These are phyloP conservation scores for Alliaria petiolata DNA, from an alignment of 345 rosid species.

Conservation along the genomic window DNA sequence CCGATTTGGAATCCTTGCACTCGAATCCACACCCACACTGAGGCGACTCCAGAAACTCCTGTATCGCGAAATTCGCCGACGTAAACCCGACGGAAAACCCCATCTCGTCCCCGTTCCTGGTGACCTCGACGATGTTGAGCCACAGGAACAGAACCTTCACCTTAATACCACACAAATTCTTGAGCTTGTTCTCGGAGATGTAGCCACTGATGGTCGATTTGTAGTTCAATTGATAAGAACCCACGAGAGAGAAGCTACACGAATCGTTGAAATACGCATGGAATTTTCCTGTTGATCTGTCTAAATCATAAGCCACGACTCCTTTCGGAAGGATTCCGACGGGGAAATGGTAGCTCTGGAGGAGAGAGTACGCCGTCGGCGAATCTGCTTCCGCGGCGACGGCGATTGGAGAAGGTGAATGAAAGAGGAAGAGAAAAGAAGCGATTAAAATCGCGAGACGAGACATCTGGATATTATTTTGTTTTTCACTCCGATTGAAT, in stretches of 20 bases:
- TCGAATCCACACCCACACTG: conserved; percentile 94
- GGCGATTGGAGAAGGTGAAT: conserved; percentile 25
- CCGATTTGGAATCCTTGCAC: conserved; percentile 42
- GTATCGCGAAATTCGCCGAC: conserved; percentile 67
- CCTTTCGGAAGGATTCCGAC: conserved; percentile 82
- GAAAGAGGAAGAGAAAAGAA: conserved; percentile 27
- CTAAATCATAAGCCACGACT: conserved; percentile 55
- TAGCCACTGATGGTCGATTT: conserved; percentile 70
- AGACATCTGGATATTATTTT: conserved; percentile 19
- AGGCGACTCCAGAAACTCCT: conserved; percentile 79
- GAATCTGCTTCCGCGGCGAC: conserved; percentile 21
- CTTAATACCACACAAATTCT: conserved; percentile 63
- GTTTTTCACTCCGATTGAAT: not conserved
- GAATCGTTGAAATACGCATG: conserved; percentile 53
- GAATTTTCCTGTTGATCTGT: conserved; percentile 58
- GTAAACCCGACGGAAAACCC: conserved; percentile 89
- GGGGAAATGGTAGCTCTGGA: conserved; percentile 70
- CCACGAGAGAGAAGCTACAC: conserved; percentile 83
- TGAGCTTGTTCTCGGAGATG: conserved; percentile 59
- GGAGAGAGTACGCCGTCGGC: conserved; percentile 62
- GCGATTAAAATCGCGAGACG: not conserved
- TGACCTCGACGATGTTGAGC: conserved; percentile 88
- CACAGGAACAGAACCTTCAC: conserved; percentile 85
- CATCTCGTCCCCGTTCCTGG: conserved; percentile 54
- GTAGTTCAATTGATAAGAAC: conserved; percentile 81